Base-by-base conservation (phyloP, 1,284 basidiomycete genomes). In the Trametes hirsuta region DNA sequence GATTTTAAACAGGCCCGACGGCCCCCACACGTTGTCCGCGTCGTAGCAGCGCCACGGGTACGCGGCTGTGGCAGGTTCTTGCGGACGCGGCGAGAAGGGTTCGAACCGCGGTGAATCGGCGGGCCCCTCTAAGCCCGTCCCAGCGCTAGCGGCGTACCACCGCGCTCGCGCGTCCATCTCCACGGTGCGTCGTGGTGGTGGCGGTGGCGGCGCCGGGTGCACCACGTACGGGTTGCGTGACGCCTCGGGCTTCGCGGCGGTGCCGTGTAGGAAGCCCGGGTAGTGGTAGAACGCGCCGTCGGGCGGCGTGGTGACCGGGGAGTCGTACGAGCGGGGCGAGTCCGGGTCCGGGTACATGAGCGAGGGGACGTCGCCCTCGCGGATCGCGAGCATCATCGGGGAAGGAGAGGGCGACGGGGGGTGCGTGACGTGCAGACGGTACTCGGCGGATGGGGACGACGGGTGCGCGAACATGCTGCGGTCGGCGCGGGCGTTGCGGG, bases 311-410 rank as follows among this genome's bases (percentile, higher is more conserved):
- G 56, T 44, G 50, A 61, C 24, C 9, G 39, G 53, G 34, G 21
- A 36, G 55, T 47, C 36, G 14, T 53, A 54, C 10, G 53, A 40
- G 25, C 54, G 47, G 12, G 62, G 47, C 40, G 59, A 59, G 40
- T 59, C 57, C 6, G 59, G 62, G 30, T 59, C 58, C 3, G 58
- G 63, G 53, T 65, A 65, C 46, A 47, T 42, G 39, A 65, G 63
- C 41, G 62, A 60, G n/a, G 55, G 57, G 25, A 62, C 48, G 36
- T 46, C n/a, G 35, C 24, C 40, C 34, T 18, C 30, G 22, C 9
- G 18, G 34, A 45, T 25, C 15, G 39, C 24, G 21, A 18, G 42
- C 24, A 40, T 15, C 45, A 21, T 35, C 41, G 47, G 34, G 12
- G 55, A 34, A 41, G 41, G 47, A 21, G 48, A 8, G 10, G 51